phyloP scores from a whole-genome alignment of 2,329 filamentous ascomycete genomes.

The Chrysoporthe austroafricana region DNA sequence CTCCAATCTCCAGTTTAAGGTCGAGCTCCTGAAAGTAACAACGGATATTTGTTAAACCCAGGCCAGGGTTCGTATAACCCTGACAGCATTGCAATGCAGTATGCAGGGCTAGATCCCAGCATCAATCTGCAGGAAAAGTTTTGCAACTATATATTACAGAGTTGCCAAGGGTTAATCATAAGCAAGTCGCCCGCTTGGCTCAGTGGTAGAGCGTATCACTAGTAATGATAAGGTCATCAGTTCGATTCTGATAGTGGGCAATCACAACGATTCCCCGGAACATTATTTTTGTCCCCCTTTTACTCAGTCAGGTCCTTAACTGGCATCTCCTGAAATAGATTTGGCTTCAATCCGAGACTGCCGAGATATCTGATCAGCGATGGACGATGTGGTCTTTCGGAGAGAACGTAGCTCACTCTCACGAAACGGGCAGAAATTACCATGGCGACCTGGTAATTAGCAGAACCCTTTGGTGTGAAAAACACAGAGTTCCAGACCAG shows the following conservation, averaged over 20 bases:
- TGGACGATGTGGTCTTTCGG: too few species aligned
- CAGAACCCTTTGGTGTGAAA: too few species aligned
- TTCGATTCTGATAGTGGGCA: constrained; percentile 30
- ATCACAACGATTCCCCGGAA: too few species aligned
- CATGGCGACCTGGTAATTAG: too few species aligned
- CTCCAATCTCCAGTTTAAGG: neutral
- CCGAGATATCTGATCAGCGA: too few species aligned
- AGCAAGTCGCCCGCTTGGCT: constrained; percentile 20
- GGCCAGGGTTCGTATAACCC: neutral
- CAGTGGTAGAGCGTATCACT: constrained; percentile 31
- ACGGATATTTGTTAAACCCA: neutral
- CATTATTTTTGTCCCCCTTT: neutral
- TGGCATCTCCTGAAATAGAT: too few species aligned
- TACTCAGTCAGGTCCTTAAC: neutral
- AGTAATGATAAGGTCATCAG: constrained; percentile 30
- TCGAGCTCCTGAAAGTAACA: neutral
- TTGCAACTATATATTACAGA: too few species aligned
- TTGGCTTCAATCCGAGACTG: too few species aligned
- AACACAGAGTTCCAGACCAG: too few species aligned
- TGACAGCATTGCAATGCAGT: neutral
- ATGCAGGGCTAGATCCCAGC: neutral
- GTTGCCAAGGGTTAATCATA: neutral
- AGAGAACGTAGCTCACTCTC: too few species aligned
- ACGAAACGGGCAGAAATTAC: too few species aligned
- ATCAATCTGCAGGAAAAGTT: neutral